These are phyloP conservation scores for Hortaea sp. DNA, from an alignment of 2,329 filamentous ascomycete genomes.

Conservation along the genomic window DNA sequence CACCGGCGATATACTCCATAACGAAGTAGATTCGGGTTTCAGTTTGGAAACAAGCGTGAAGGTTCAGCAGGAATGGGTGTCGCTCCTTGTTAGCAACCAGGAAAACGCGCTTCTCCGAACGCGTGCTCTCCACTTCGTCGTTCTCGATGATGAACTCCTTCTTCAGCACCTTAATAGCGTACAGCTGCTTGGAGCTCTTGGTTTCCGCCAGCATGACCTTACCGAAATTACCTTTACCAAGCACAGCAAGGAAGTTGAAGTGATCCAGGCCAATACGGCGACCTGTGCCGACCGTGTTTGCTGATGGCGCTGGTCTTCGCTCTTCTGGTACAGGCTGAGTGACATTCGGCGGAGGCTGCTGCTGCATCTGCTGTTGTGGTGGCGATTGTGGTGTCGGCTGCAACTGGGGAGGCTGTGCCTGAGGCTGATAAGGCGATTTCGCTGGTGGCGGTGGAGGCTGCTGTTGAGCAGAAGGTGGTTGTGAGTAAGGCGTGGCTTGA, in stretches of 20 bases:
- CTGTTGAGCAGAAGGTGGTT: slow-evolving; percentile 35
- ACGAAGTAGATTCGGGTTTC: slow-evolving; percentile 98
- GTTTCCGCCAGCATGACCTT: slow-evolving; percentile 99
- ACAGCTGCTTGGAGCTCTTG: slow-evolving; percentile 81
- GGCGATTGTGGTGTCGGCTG: slow-evolving; percentile 31
- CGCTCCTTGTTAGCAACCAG: slow-evolving; percentile 93
- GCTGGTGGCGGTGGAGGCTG: slow-evolving; percentile 44
- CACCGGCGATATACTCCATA: slow-evolving; percentile 98
- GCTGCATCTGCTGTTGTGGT: slow-evolving; percentile 24
- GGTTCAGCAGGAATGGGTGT: slow-evolving; percentile 87
- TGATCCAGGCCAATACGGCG: slow-evolving; percentile 89
- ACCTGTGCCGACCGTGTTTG: slow-evolving; percentile 59
- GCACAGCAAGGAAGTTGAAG: slow-evolving; percentile 96
- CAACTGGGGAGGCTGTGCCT: slow-evolving; percentile 37
- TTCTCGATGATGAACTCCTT: slow-evolving; percentile 99
- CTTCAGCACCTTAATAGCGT: slow-evolving; percentile 97
- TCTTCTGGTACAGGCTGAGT: slow-evolving; percentile 23
- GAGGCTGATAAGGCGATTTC: slow-evolving; percentile 38
- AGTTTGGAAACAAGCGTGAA: slow-evolving; percentile 98
- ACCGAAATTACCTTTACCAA: slow-evolving; percentile 98
- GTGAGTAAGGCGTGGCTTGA: slow-evolving; percentile 19
- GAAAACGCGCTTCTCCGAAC: slow-evolving; percentile 96
- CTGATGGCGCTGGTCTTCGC: slow-evolving; percentile 56
- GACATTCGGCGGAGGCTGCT: slow-evolving; percentile 21
- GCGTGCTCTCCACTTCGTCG: slow-evolving; percentile 94